Conservation (phyloP, 1,139 yeast species). For the Pichia sp. region DNA sequence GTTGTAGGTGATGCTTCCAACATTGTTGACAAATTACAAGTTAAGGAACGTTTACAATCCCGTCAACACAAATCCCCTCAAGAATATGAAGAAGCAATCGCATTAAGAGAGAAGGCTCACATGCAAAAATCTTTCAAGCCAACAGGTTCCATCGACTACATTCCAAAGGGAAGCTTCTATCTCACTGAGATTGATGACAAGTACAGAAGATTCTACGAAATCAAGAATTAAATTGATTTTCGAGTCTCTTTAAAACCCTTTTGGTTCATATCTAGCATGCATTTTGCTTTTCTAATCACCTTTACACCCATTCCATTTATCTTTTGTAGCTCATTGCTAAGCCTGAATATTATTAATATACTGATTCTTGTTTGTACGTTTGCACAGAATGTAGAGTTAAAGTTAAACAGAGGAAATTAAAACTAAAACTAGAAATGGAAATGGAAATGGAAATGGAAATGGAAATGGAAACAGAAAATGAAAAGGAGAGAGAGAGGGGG, state of each 20-base stretch:
- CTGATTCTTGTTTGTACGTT: no score
- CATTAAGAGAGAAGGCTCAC: conserved; percentile 83
- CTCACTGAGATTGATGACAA: conserved; percentile 79
- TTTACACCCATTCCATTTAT: no score
- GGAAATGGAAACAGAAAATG: background rate
- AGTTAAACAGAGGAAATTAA: no score
- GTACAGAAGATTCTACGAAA: conserved; percentile 71
- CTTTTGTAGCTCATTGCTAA: no score
- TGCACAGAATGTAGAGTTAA: no score
- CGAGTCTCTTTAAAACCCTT: no score
- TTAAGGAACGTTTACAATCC: conserved; percentile 60
- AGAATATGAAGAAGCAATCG: conserved; percentile 76
- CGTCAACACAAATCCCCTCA: conserved; percentile 68
- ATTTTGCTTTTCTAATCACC: no score
- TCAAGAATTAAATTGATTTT: conserved; percentile 27
- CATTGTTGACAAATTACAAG: conserved; percentile 59
- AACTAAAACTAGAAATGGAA: background rate
- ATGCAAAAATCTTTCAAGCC: conserved; percentile 76
- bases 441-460: no score
- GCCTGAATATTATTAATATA: no score
- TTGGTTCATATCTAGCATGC: no score
- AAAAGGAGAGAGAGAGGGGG: background rate
- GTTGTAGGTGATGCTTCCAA: conserved; percentile 75
- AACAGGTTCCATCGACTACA: conserved; percentile 63
- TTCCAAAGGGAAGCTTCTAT: conserved; percentile 77